Evolutionary conservation across 2,329 filamentous ascomycete genomes (phyloP), one percentile per base, ranked within the genome.

Genomic region (Zymoseptoria pseudotritici): DNA sequence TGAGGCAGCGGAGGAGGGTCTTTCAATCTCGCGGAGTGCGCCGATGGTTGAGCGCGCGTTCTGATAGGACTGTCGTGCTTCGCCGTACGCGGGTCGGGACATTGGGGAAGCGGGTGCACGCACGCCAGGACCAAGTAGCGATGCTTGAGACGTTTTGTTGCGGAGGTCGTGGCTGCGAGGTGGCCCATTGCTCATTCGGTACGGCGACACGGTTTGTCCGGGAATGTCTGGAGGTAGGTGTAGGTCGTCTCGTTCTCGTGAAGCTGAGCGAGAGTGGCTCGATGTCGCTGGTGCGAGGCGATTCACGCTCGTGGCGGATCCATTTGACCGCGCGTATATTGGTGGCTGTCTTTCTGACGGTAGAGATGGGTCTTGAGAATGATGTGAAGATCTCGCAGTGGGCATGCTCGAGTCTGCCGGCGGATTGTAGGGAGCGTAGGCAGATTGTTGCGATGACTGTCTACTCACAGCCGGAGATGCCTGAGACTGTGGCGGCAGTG

Each of bases 1-100:
- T 17, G 68, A 69, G 8, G 57, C 62, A 17, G 66, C 42, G 50
- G 67, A 69, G 9, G 55, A 55, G n/a, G 67, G 67, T 49, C 67
- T 54, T 17, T 57, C 50, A 7, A 46, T 52, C 19, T 67, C 63
- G 52, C 36, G 36, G 11, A 42, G 17, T 5, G 36, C 36, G 17
- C 10, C 36, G 17, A 42, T 42, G 36, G 36, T 11, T 13, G 36
- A 42, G 36, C 36, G 36, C 36, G 36, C 36, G 17, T 42, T 42
- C 17, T 42, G 36, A 17, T 17, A 42, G 5, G 36, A 42, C 36
- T 42, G 36, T 42, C 36, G 36, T 42, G 36, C 36, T 17, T 42
- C 36, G 36, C 36, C 36, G 13, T 42, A 42, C 11, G 13, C 36
- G 1, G 36, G 36, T 42, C 36, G 36, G 3, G 36, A 42, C 17